Evolutionary conservation across 2,329 filamentous ascomycete genomes (phyloP), one percentile per base, ranked within the genome.

Genomic region (Pochonia chlamydosporia): DNA sequence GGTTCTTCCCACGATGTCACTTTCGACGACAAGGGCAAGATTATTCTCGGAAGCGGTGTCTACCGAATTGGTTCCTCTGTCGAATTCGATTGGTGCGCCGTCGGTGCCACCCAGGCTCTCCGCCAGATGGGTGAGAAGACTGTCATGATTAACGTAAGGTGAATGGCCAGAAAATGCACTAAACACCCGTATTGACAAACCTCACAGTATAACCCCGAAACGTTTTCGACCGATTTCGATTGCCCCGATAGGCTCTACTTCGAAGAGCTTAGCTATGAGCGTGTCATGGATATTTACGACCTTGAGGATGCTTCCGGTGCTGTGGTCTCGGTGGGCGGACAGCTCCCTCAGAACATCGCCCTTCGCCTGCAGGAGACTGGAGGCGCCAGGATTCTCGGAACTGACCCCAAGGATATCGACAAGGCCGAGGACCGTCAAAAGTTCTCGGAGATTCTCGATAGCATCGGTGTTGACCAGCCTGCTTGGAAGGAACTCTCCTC

Each of bases 251-350:
- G 84, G 60, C 80, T 99, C 5, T 99, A 97, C 71, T 99, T 99
- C 55, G 93, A 97, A 59, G 93, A 99, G 69, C 72, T 97, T 46
- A 93, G 86, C 68, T 97, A 96, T 65, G 93, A 97, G 73, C 85
- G 92, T 63, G 92, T 97, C 9, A 95, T 97, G 89, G 93, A 99
- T 67, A 97, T 97, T 55, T 96, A 96, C 66, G 93, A 97, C 68
- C 79, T 97, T 14, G 93, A 97, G 69, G 74, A 75, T 49, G 84
- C 91, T 6, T 82, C 76, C 46, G 92, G 91, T 58, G 89, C 97
- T 23, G 91, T 97, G 4, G 92, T 97, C 7, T 96, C 90, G 49
- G 90, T 97, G 10, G 93, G 93, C 62, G 93, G 93, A 37, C 93
- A 99, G 70, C 80, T 97, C 50, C 91, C 93, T 3, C 93, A 99